Evolutionary conservation across 2,329 filamentous ascomycete species (phyloP).

Genomic region (Apiospora marii): DNA sequence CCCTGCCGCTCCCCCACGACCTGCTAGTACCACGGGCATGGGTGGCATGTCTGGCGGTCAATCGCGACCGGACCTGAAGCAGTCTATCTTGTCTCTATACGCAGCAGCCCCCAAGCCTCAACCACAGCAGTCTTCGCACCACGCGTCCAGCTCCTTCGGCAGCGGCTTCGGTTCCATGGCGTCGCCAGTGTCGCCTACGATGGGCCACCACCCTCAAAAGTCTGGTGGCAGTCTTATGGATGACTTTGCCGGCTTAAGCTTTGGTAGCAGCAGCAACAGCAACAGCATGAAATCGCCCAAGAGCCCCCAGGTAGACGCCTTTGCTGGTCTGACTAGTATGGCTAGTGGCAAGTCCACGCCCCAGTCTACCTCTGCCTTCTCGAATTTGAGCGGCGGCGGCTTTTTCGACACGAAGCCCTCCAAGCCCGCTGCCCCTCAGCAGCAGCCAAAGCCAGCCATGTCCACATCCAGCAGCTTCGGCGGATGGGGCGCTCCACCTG

Average conservation of each 20-base stretch:
- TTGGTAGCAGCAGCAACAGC: slow-evolving; percentile 44
- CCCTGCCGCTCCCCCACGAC: slow-evolving; percentile 74
- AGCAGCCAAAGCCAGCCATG: slow-evolving; percentile 49
- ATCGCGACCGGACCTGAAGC: slow-evolving; percentile 92
- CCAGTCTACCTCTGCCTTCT: slow-evolving; percentile 56
- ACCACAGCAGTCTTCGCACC: slow-evolving; percentile 53
- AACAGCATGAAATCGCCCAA: slow-evolving; percentile 51
- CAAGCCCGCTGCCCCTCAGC: slow-evolving; percentile 59
- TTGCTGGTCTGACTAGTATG: slow-evolving; percentile 44
- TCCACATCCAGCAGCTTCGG: slow-evolving; percentile 69
- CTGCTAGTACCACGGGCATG: slow-evolving; percentile 80
- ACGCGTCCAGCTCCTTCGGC: slow-evolving; percentile 70
- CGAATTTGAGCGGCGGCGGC: slow-evolving; percentile 69
- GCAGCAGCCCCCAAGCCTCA: slow-evolving; percentile 84
- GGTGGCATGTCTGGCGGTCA: slow-evolving; percentile 66
- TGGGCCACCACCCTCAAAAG: slow-evolving; percentile 57
- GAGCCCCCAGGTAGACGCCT: slow-evolving; percentile 46
- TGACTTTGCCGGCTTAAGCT: slow-evolving; percentile 78
- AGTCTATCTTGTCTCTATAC: slow-evolving; percentile 96
- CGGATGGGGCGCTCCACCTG: slow-evolving; percentile 58
- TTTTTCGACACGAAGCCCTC: slow-evolving; percentile 83
- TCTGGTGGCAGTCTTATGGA: slow-evolving; percentile 75
- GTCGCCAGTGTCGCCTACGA: slow-evolving; percentile 62
- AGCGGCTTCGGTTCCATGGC: slow-evolving; percentile 73
- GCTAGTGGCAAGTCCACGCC: slow-evolving; percentile 48